A percentile compares a stretch with the other conserved stretches of the same genome.
These are phyloP conservation scores for Plasmodium billcollinsi DNA, from an alignment of 169 alveolate genomes.

Conservation along the genomic window DNA sequence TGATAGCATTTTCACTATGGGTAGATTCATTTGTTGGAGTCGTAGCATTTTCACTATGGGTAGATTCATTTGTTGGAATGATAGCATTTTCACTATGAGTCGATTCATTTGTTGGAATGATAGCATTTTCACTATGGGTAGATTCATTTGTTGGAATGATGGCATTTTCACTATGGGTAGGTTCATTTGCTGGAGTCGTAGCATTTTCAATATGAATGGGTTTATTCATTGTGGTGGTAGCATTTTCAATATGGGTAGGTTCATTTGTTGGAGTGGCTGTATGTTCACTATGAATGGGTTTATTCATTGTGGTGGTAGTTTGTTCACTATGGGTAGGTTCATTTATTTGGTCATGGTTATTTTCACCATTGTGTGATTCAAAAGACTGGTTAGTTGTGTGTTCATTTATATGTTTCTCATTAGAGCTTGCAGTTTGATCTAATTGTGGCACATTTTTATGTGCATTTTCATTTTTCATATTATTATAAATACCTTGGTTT, in stretches of 20 bases:
- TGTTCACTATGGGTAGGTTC: neutral
- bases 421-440: neutral
- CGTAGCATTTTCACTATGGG: neutral
- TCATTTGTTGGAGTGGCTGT: neutral
- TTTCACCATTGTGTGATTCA: neutral
- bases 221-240: too few relatives aligned
- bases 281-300: neutral
- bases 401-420: neutral
- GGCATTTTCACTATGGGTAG: neutral
- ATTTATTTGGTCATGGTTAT: neutral
- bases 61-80: neutral
- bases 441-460: neutral
- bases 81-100: neutral
- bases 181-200: neutral
- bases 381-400: neutral
- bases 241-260: too few relatives aligned
- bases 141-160: neutral
- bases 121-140: constrained; percentile 2
- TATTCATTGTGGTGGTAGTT: neutral
- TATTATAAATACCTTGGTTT: neutral
- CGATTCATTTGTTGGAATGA: neutral
- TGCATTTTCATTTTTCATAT: neutral
- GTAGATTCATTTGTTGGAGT: neutral
- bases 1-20: neutral
- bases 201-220: too few relatives aligned